These are phyloP conservation scores for Byssochlamys sp. DNA, from an alignment of 2,329 filamentous ascomycete species.

Conservation along the genomic window DNA sequence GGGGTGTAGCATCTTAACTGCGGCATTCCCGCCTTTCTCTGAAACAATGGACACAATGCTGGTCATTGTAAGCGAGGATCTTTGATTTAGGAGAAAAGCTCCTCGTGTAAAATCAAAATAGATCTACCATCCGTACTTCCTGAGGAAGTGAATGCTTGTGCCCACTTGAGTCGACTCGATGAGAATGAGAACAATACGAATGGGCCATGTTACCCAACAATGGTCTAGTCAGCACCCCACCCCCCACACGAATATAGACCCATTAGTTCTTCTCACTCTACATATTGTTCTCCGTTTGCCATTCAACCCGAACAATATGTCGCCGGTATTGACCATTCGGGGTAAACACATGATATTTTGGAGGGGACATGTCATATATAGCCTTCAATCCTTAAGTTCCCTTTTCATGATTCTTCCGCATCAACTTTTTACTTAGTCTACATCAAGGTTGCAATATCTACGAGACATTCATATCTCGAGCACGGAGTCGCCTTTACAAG, in stretches of 20 bases:
- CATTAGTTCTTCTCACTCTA: neutral
- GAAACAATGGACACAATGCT: too few species aligned
- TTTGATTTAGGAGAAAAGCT: too few species aligned
- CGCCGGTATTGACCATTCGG: neutral
- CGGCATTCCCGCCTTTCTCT: too few species aligned
- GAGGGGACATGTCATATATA: neutral
- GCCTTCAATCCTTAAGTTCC: neutral
- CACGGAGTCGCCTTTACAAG: too few species aligned
- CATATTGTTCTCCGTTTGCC: neutral
- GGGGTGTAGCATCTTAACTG: too few species aligned
- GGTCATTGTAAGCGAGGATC: too few species aligned
- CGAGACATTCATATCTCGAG: too few species aligned
- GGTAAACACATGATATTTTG: neutral
- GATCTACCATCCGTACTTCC: too few species aligned
- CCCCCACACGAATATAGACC: neutral
- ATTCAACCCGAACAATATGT: neutral
- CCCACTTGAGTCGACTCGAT: neutral
- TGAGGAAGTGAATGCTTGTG: too few species aligned
- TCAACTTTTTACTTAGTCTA: neutral
- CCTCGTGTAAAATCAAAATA: too few species aligned
- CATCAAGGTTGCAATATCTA: neutral
- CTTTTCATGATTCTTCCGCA: neutral
- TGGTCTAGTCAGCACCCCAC: neutral
- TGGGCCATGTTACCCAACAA: neutral
- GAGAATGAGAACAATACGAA: neutral